These are phyloP conservation scores for Ricinus communis DNA, from an alignment of 345 rosid species.

Conservation along the genomic window DNA sequence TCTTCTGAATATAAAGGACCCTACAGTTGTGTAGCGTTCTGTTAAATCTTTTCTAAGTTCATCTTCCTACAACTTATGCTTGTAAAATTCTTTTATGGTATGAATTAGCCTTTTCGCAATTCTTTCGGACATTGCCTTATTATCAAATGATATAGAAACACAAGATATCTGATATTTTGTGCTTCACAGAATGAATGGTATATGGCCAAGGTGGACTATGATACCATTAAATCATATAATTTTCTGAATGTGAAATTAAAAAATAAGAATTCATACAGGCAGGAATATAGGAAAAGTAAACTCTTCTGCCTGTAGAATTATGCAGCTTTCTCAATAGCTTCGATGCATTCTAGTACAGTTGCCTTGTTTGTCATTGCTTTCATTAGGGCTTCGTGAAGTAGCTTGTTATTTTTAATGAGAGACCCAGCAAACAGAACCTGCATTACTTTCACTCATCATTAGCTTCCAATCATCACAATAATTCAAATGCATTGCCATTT, in stretches of 20 bases:
- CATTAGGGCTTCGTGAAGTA: slow-evolving; percentile 68
- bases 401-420: slow-evolving; percentile 74
- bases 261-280: neutral
- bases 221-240: neutral
- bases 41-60: no score
- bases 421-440: slow-evolving; percentile 85
- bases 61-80: no score
- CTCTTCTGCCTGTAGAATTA: slow-evolving; percentile 16
- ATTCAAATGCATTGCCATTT: no score
- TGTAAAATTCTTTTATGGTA: neutral
- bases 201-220: no score
- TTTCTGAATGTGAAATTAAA: neutral
- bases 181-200: neutral
- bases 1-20: no score
- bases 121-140: neutral
- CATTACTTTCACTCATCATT: slow-evolving; percentile 14
- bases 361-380: slow-evolving; percentile 76
- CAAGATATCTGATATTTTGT: neutral
- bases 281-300: neutral
- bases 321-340: slow-evolving; percentile 67
- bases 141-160: neutral
- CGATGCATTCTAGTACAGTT: slow-evolving; percentile 72
- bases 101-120: neutral
- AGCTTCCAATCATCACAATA: no score
- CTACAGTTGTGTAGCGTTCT: no score